Conservation (phyloP, 140 eudicot genomes). For the Bidens hawaiensis region DNA sequence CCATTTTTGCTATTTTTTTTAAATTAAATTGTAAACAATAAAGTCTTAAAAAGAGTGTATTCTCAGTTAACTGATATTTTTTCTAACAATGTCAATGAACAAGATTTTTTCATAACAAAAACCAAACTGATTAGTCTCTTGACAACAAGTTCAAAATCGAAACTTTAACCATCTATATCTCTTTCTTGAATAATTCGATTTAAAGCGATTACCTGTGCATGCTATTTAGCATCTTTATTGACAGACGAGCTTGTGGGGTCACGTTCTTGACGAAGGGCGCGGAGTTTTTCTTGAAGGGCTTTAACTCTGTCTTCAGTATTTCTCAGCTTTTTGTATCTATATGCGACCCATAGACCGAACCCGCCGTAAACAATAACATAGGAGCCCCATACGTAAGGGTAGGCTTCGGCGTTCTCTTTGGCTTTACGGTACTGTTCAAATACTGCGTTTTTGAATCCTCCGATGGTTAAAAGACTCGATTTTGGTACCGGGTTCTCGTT, state of each 20-base stretch:
- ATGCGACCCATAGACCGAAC: slow-evolving; percentile 72
- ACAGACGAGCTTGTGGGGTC: slow-evolving; percentile 30
- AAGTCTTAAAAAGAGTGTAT: no score
- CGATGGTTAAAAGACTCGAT: slow-evolving; percentile 24
- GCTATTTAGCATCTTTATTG: slow-evolving; percentile 26
- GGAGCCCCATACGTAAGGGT: slow-evolving; percentile 96
- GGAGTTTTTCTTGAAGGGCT: slow-evolving; percentile 66
- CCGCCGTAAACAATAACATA: slow-evolving; percentile 77
- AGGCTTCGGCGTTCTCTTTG: slow-evolving; percentile 78
- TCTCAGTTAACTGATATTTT: not conserved
- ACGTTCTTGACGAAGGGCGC: slow-evolving; percentile 51
- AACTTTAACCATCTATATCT: slow-evolving; percentile 11
- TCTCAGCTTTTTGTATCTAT: slow-evolving; percentile 73
- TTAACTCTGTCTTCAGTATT: slow-evolving; percentile 76
- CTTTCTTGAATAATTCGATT: not conserved
- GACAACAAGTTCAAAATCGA: slow-evolving; percentile 11
- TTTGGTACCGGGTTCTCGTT: slow-evolving; percentile 18
- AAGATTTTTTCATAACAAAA: not conserved
- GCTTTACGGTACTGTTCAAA: slow-evolving; percentile 49
- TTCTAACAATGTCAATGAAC: not conserved
- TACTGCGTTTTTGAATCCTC: slow-evolving; percentile 41
- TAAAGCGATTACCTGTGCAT: slow-evolving; percentile 24
- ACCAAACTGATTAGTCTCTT: slow-evolving; percentile 2
- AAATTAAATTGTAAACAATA: slow-evolving; percentile 13
- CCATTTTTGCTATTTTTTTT: slow-evolving; percentile 28